Base-by-base conservation (phyloP, 768 basidiomycete species). In the Kondoa malvinella region DNA sequence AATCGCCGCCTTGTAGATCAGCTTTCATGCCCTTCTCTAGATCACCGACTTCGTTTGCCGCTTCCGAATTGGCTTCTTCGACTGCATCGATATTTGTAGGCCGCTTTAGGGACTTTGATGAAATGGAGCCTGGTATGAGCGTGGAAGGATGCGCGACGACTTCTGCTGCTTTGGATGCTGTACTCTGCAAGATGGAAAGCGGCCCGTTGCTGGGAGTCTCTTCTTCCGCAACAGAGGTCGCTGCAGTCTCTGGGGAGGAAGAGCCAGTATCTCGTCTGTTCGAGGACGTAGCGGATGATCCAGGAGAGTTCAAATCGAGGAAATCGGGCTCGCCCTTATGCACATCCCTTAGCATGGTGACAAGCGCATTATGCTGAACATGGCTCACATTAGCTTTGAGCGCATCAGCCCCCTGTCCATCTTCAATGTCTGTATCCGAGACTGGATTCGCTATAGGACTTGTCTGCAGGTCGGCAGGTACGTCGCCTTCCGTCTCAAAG, bases 401-500 rank as follows among this genome's bases (percentile, higher is more conserved):
- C 59, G 17, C 21, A 61, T 65, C 60, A 27, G 57, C 58, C n/a
- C 57, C 30, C 27, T 69, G 67, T 14, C 72, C 73, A 27, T 34
- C 34, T 16, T 75, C 69, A 58, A 76, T 74, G 3, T 76, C 72
- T 56, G 64, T 56, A 50, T 50, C 40, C 8, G 40, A 8, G 2
- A 62, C 69, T 66, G 78, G 73, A 57, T 72, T 75, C 16, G 94
- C 83, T 27, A 99, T 79, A 29, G 95, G 95, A 78, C 88, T 90
- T 0, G 95, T 99, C 71, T 92, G 87, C 70, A 99, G 84, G 76
- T 92, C 88, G 60, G 84, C 87, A 1, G 95, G 94, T 32, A 97
- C 86, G 68, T 96, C 91, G 50, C 86, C 89, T 56, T 92, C 89
- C 0, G 94, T 96, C 78, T 99, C 94, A 72, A 97, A 90, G 56